Conservation (phyloP, 2,329 filamentous ascomycete genomes). For the Aspergillus brunneoviolaceus region DNA sequence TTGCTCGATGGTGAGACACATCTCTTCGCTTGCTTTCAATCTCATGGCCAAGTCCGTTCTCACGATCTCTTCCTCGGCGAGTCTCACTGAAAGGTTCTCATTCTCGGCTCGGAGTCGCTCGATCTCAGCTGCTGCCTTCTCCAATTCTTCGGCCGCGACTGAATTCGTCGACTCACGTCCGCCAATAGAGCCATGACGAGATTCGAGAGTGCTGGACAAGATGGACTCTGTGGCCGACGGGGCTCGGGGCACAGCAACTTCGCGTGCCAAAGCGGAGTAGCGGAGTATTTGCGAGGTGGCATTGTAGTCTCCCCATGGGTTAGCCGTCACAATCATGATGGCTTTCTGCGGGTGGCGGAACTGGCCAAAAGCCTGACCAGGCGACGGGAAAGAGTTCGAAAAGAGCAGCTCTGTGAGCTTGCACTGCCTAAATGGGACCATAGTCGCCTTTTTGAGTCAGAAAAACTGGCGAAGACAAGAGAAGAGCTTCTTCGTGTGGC, state of each 20-base stretch:
- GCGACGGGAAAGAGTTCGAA: constrained; percentile 79
- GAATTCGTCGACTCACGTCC: constrained; percentile 46
- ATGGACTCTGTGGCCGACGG: constrained; percentile 79
- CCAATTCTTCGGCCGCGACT: constrained; percentile 65
- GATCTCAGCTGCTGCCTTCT: constrained; percentile 78
- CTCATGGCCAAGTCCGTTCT: constrained; percentile 72
- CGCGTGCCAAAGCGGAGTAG: constrained; percentile 87
- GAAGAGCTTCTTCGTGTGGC: constrained; percentile 6
- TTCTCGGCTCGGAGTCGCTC: constrained; percentile 75
- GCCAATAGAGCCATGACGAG: constrained; percentile 36
- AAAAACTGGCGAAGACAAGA: background rate
- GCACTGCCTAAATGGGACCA: constrained; percentile 79
- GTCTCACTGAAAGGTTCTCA: constrained; percentile 68
- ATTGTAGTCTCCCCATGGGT: constrained; percentile 91
- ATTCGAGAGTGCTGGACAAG: constrained; percentile 33
- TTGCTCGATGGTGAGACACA: constrained; percentile 73
- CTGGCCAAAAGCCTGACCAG: constrained; percentile 45
- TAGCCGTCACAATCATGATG: constrained; percentile 94
- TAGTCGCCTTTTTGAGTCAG: constrained; percentile 56
- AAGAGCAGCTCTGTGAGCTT: constrained; percentile 83
- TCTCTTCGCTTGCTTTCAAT: constrained; percentile 63
- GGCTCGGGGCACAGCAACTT: constrained; percentile 86
- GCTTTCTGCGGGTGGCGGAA: constrained; percentile 76
- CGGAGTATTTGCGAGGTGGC: constrained; percentile 93
- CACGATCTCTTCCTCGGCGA: constrained; percentile 69